Evolutionary conservation across 202 grass and related monocot genomes (phyloP), one percentile per base, ranked within the genome.

Genomic region (Zizania palustris): DNA sequence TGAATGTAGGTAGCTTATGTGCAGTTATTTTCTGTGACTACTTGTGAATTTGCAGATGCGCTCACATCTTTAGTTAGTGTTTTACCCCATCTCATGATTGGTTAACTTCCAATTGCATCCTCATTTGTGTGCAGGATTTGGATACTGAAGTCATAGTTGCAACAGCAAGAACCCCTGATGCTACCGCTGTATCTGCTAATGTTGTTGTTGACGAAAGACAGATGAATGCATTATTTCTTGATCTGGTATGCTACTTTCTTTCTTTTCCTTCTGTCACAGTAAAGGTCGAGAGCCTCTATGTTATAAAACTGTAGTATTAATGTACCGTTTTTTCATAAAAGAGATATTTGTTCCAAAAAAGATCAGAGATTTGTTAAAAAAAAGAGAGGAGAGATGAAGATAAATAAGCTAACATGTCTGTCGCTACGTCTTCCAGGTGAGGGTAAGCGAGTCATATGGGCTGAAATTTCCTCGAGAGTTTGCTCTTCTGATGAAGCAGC

Each of bases 221-320:
- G 78, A 97, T 97, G 95, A 97, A 97, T 85, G 95, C 95, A 74
- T 67, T 97, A 40, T 97, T 97, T 82, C 91, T 97, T 68, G 91
- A 97, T 74, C 75, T 97, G 89, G 95, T 94, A 69, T 90, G 91
- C 63, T 60, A 39, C 40, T 67, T 69, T 53, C 48, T 56, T 74
- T 13, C 63, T 5, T 22, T 58, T 68, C 38, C 74, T 1, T 48
- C 21, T 73, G 67, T 18, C 10, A 73, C 45, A 9, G 38, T 1
- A 45, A 51, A 69, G 51, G 28, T 45, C 64, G 4, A 20, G 7
- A 18, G 6, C 2, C 4, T 20, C n/a, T 55, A 54, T 2, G 5
- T 8, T 54, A 54, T 9, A 54, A 15, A 20, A 0, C 1, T 1
- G 51, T 20, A 55, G 51, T 20, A 55, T 55, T n/a, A 55, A 0